Conservation (phyloP, 2,329 filamentous ascomycete genomes). For the Hypocreales sp. region DNA sequence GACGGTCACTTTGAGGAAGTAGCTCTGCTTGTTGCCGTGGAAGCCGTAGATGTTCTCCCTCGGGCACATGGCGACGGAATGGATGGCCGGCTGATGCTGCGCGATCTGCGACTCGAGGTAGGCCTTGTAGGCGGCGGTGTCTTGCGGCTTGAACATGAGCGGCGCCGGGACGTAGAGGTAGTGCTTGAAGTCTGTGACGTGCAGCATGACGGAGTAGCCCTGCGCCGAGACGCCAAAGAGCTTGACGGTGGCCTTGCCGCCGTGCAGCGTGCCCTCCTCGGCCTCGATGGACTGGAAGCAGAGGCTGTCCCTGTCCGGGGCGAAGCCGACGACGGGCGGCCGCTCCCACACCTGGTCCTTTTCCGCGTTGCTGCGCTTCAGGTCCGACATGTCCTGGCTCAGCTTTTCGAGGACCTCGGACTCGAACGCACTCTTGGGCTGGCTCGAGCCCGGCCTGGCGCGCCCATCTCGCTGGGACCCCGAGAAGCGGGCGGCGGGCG, state of each 20-base stretch:
- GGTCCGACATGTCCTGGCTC: constrained; percentile 76
- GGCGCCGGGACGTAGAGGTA: constrained; percentile 92
- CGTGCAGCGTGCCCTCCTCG: constrained; percentile 72
- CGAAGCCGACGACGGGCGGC: constrained; percentile 35
- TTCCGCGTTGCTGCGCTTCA: constrained; percentile 78
- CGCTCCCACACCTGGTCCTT: constrained; percentile 86
- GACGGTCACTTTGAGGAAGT: constrained; percentile 86
- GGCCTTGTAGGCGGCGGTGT: constrained; percentile 63
- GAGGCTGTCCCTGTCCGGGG: constrained; percentile 49
- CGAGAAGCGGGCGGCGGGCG: constrained; percentile 40
- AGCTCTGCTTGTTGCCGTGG: constrained; percentile 81
- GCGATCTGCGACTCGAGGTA: constrained; percentile 69
- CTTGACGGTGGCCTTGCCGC: constrained; percentile 65
- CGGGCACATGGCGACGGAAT: constrained; percentile 68
- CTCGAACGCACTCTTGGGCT: constrained; percentile 84
- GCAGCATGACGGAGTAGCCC: constrained; percentile 85
- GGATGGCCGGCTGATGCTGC: constrained; percentile 57
- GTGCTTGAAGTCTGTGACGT: constrained; percentile 91
- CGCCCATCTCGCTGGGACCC: constrained; percentile 47
- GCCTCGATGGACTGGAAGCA: constrained; percentile 92
- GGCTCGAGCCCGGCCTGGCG: constrained; percentile 51
- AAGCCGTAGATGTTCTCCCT: constrained; percentile 89
- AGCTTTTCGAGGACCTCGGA: constrained; percentile 89
- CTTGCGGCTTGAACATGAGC: constrained; percentile 59
- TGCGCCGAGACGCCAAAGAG: constrained; percentile 77